Base-by-base conservation (phyloP, 2,329 filamentous ascomycete genomes). In the Aspergillus terreus region DNA sequence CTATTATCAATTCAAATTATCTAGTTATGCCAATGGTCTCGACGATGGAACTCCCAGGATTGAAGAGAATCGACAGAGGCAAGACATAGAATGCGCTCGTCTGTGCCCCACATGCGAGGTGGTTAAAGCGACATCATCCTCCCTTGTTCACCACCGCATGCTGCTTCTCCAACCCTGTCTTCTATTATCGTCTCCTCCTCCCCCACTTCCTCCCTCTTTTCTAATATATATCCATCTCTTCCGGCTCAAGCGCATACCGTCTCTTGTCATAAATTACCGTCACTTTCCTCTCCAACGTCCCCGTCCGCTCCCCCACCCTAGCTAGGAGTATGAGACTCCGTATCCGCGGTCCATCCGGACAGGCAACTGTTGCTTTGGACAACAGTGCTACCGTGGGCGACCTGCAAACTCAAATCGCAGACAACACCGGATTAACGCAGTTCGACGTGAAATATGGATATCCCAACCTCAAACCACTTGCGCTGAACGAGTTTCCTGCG, bases 391-490 rank as follows among this genome's bases (percentile, higher is more conserved):
- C 73, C 7, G 62, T 77, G 30, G 64, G 64, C n/a, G 71, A 75
- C 30, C 68, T 78, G 2, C 64, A 56, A 38, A 54, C 53, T 45
- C 63, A 71, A 44, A 75, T 78, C 62, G 78, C 78, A 47, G 73
- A 81, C 46, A 82, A 83, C 63, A 89, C 88, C 1, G 81, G 81
- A 4, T 77, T 92, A 14, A 63, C 77, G 6, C 76, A 78, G 12
- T 91, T 92, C 64, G 82, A 87, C 41, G 76, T 95, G 56, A 96
- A 94, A 76, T 90, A 87, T 71, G 90, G 90, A 33, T 95, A 88
- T 62, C 92, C 92, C 1, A 85, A 89, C 21, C 61, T 71, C 35
- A 84, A 86, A 64, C 76, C 83, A 0, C 78, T 97, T 14, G 78
- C 83, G 33, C 74, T 86, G 9, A 78, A 81, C 35, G 66, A 74